Conservation (phyloP, 2,329 filamentous ascomycete genomes). For the Claviceps maximensis region DNA sequence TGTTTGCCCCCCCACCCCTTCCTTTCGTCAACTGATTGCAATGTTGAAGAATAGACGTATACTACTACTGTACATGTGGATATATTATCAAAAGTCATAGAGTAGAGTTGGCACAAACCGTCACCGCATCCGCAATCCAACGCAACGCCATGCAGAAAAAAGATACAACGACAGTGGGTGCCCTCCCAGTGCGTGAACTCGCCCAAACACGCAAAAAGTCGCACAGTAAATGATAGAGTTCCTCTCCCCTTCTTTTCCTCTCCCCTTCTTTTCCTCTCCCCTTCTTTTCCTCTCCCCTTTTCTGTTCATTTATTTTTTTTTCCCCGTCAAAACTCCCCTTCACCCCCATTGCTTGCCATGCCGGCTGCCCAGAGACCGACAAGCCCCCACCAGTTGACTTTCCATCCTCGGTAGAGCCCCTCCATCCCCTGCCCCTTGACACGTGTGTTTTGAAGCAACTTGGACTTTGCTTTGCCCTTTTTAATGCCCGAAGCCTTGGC, state of each 20-base stretch:
- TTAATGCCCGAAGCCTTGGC: conserved; percentile 18
- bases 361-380: conserved; percentile 62
- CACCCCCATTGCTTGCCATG: conserved; percentile 46
- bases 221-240: conserved; percentile 6
- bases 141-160: conserved; percentile 6
- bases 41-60: conserved; percentile 10
- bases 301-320: not conserved
- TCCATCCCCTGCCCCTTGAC: conserved; percentile 53
- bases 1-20: too few relatives aligned
- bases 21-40: too few relatives aligned
- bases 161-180: not conserved
- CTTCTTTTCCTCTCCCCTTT: not conserved
- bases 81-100: conserved; percentile 22
- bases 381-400: conserved; percentile 65
- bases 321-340: conserved; percentile 40
- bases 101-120: conserved; percentile 2
- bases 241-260: not conserved
- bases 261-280: too few relatives aligned
- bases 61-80: conserved; percentile 14
- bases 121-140: conserved; percentile 3
- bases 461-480: conserved; percentile 20
- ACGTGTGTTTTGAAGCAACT: conserved; percentile 21
- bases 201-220: not conserved
- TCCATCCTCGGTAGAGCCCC: conserved; percentile 62
- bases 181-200: not conserved